A percentile compares a stretch with the other conserved stretches of the same genome.
Evolutionary conservation across 441 rosid genomes (phyloP).

Genomic region (Erodium texanum): DNA sequence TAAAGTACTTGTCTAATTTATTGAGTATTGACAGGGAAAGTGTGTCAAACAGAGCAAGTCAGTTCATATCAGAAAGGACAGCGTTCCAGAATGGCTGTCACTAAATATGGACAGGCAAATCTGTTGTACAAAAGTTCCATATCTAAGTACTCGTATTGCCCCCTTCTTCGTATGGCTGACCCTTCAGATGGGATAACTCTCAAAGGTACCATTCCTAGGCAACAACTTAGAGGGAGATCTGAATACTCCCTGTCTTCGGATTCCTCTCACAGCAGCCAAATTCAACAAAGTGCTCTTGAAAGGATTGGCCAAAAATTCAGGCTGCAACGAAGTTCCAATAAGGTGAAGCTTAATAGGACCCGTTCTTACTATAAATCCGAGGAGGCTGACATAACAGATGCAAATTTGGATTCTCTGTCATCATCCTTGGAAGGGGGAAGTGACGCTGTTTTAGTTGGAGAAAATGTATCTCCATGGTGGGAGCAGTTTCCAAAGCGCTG

Average conservation of each 20-base stretch:
- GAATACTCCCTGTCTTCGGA: conserved; percentile 24
- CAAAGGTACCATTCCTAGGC: conserved; percentile 15
- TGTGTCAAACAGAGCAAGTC: conserved; percentile 26
- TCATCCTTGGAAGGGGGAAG: conserved; percentile 37
- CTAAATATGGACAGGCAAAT: conserved; percentile 27
- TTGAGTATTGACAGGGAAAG: conserved; percentile 35
- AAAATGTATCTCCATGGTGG: conserved; percentile 59
- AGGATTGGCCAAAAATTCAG: conserved; percentile 19
- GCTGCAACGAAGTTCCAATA: conserved; percentile 16
- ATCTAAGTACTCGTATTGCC: conserved; percentile 18
- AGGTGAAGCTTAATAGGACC: conserved; percentile 32
- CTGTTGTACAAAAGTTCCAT: conserved; percentile 26
- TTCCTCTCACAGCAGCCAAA: conserved; percentile 24
- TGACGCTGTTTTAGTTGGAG: conserved; percentile 48
- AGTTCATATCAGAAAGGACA: conserved; percentile 21
- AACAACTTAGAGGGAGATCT: conserved; percentile 27
- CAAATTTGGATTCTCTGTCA: conserved; percentile 41
- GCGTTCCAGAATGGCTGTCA: conserved; percentile 19
- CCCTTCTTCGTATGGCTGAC: conserved; percentile 19
- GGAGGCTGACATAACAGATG: conserved; percentile 54
- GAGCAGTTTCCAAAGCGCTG: conserved; percentile 78
- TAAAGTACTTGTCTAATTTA: conserved; percentile 4
- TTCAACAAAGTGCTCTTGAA: conserved; percentile 21
- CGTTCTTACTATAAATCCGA: conserved; percentile 75
- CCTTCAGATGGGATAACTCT: conserved; percentile 22